phyloP scores from a whole-genome alignment of 352 stramenopile species.

The Phytophthora lateralis region DNA sequence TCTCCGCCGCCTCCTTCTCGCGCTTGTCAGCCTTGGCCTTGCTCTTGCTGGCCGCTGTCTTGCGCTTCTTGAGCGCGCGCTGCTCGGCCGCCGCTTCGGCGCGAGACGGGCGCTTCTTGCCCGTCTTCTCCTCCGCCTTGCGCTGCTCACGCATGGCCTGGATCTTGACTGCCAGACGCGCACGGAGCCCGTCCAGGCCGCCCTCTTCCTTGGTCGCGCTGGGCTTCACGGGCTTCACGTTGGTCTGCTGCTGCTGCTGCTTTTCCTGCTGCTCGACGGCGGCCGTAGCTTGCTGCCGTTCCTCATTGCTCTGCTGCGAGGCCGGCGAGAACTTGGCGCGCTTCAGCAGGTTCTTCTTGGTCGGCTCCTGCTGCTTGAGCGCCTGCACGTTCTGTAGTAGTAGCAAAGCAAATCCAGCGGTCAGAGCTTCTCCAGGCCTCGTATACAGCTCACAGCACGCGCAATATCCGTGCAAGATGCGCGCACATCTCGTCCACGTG shows the following conservation, averaged over 20 bases:
- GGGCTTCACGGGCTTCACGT: slow-evolving; percentile 47
- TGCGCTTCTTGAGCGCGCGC: slow-evolving; percentile 41
- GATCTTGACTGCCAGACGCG: slow-evolving; percentile 72
- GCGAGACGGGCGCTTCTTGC: slow-evolving; percentile 55
- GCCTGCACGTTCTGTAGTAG: slow-evolving; percentile 55
- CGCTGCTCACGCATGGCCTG: slow-evolving; percentile 76
- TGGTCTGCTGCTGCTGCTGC: slow-evolving; percentile 16
- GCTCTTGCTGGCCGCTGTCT: slow-evolving; percentile 60
- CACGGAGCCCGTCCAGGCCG: slow-evolving; percentile 66
- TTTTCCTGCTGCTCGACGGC: slow-evolving; percentile 58
- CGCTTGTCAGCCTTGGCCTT: slow-evolving; percentile 48
- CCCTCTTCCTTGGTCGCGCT: slow-evolving; percentile 38
- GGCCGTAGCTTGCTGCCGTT: slow-evolving; percentile 50
- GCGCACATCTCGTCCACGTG: background rate
- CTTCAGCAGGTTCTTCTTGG: slow-evolving; percentile 67
- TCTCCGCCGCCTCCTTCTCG: slow-evolving; percentile 44
- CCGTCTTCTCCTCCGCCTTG: slow-evolving; percentile 64
- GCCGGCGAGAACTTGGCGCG: slow-evolving; percentile 73
- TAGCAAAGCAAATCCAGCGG: slow-evolving; percentile 5
- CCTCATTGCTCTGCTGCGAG: slow-evolving; percentile 69
- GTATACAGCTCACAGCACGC: slow-evolving; percentile 2
- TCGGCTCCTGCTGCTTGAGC: slow-evolving; percentile 54
- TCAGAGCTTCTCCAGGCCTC: slow-evolving; percentile 15
- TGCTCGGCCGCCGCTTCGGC: slow-evolving; percentile 34
- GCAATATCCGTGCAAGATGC: background rate